phyloP scores from a whole-genome alignment of 2,329 filamentous ascomycete genomes.

The Aspergillus sp. region DNA sequence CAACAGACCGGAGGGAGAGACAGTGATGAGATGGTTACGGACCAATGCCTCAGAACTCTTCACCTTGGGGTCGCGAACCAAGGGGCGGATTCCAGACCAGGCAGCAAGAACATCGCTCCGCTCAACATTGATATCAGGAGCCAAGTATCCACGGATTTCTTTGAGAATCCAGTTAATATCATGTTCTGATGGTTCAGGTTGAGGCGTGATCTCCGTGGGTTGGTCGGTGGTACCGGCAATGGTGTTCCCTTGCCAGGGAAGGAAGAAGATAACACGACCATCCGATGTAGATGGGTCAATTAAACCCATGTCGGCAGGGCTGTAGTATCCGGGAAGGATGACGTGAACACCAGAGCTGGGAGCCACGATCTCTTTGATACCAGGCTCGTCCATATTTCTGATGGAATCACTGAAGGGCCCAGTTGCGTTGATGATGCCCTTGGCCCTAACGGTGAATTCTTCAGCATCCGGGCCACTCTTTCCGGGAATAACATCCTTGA shows the following conservation, averaged over 20 bases:
- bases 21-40: conserved; percentile 75
- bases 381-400: conserved; percentile 72
- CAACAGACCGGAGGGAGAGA: conserved; percentile 70
- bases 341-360: conserved; percentile 81
- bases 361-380: conserved; percentile 69
- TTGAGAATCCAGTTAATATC: conserved; percentile 84
- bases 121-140: conserved; percentile 76
- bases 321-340: conserved; percentile 80
- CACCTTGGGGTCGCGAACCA: conserved; percentile 80
- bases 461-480: conserved; percentile 55
- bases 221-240: conserved; percentile 85
- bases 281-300: conserved; percentile 83
- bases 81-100: conserved; percentile 80
- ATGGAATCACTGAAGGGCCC: conserved; percentile 83
- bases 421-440: conserved; percentile 80
- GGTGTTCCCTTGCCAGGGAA: conserved; percentile 88
- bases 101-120: conserved; percentile 82
- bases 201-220: conserved; percentile 62
- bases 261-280: conserved; percentile 85
- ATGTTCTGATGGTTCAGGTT: conserved; percentile 72
- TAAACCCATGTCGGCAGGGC: conserved; percentile 76
- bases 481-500: conserved; percentile 64
- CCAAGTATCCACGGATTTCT: conserved; percentile 74
- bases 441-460: conserved; percentile 67
- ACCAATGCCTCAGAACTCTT: conserved; percentile 81